Percentiles rank a stretch among this genome's conserved stretches.
Conservation (phyloP, 2,329 filamentous ascomycete species). For the Colletotrichum sidae region DNA sequence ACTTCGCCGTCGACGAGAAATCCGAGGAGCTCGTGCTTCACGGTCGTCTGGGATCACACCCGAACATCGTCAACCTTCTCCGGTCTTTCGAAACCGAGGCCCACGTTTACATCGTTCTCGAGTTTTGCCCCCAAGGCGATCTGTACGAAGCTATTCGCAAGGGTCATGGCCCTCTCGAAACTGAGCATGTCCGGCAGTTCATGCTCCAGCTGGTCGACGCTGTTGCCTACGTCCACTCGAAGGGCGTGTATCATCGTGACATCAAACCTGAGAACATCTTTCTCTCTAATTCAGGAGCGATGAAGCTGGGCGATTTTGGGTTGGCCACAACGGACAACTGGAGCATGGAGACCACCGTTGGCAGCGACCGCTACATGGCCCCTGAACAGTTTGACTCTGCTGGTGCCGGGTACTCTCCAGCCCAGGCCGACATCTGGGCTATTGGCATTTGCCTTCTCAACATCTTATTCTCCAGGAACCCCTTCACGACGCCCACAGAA, state of each 20-base stretch:
- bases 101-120: conserved; percentile 91
- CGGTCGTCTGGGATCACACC: conserved; percentile 79
- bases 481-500: conserved; percentile 90
- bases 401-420: conserved; percentile 88
- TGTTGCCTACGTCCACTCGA: conserved; percentile 89
- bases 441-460: conserved; percentile 97
- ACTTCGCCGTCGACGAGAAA: conserved; percentile 82
- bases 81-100: conserved; percentile 92
- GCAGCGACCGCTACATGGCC: conserved; percentile 99
- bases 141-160: conserved; percentile 96
- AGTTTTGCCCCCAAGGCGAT: conserved; percentile 95
- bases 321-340: conserved; percentile 89
- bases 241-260: conserved; percentile 94
- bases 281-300: conserved; percentile 82
- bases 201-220: conserved; percentile 95
- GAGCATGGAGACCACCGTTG: conserved; percentile 93
- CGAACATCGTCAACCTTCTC: conserved; percentile 93
- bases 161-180: conserved; percentile 89
- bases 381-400: conserved; percentile 96
- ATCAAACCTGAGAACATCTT: conserved; percentile 99
- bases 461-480: conserved; percentile 95
- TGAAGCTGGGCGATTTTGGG: conserved; percentile 98
- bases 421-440: conserved; percentile 95
- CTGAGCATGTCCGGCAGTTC: conserved; percentile 95
- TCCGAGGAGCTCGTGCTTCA: conserved; percentile 87